Evolutionary conservation across 305 asterid genomes (phyloP).

Genomic region (Fraxinus nigra): DNA sequence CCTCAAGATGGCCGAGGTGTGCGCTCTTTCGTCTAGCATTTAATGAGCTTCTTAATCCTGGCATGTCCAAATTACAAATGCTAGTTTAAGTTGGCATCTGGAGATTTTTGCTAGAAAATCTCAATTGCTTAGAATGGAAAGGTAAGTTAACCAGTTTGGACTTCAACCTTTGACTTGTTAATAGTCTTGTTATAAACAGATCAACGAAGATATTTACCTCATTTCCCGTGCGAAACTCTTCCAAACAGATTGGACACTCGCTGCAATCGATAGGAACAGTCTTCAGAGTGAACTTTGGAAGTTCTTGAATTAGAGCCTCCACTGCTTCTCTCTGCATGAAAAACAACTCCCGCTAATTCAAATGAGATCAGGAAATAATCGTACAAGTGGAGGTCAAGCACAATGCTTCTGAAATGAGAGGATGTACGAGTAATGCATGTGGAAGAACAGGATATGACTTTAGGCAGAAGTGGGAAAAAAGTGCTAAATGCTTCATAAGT

Average conservation of each 20-base stretch:
- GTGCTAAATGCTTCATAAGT: neutral
- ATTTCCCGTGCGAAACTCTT: constrained; percentile 84
- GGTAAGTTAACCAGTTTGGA: neutral
- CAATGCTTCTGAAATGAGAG: neutral
- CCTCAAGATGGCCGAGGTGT: neutral
- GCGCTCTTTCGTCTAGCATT: neutral
- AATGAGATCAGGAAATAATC: neutral
- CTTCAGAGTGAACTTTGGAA: constrained; percentile 84
- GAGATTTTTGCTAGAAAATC: neutral
- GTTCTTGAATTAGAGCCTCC: constrained; percentile 97
- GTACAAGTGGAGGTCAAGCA: neutral
- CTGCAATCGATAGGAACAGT: constrained; percentile 96
- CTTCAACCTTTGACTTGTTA: neutral
- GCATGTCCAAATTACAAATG: neutral
- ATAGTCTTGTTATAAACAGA: neutral
- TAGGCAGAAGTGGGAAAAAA: neutral
- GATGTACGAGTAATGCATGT: neutral
- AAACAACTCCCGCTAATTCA: neutral
- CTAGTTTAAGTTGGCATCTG: neutral
- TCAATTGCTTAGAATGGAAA: neutral
- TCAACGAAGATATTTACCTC: constrained; percentile 47
- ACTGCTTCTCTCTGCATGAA: constrained; percentile 87
- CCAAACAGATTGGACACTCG: constrained; percentile 94
- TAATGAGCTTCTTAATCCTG: neutral
- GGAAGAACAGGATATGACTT: neutral